Evolutionary conservation across 768 basidiomycete species (phyloP).

Genomic region (Asterophora parasitica): DNA sequence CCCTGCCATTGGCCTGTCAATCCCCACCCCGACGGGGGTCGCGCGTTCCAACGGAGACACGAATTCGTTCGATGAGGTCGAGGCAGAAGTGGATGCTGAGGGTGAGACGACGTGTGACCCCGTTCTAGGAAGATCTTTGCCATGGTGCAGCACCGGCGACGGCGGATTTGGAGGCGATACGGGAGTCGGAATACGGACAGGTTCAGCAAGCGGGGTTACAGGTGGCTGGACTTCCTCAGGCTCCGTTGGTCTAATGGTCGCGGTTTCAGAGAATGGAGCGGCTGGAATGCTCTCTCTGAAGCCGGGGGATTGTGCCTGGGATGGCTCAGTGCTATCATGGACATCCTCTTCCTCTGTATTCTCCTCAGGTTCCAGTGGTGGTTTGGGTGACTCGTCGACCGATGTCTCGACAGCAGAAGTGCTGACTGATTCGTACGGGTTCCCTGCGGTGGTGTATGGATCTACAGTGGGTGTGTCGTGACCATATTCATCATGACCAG

Average conservation of each 20-base stretch:
- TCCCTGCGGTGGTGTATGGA: constrained; percentile 21
- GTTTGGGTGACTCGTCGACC: constrained; percentile 31
- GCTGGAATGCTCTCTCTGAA: constrained; percentile 47
- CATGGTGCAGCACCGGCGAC: constrained; percentile 10
- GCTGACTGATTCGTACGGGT: constrained; percentile 23
- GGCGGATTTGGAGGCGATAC: constrained; percentile 14
- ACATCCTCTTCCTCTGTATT: constrained; percentile 18
- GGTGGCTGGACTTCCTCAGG: constrained; percentile 26
- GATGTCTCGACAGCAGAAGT: constrained; percentile 21
- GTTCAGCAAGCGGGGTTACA: constrained; percentile 10
- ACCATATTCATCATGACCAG: constrained; percentile 24
- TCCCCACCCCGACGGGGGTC: constrained; percentile 9
- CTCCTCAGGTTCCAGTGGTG: constrained; percentile 15
- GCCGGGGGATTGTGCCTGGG: constrained; percentile 37
- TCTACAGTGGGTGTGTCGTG: constrained; percentile 18
- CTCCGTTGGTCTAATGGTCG: constrained; percentile 35
- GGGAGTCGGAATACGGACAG: constrained; percentile 9
- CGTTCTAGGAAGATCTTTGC: constrained; percentile 14
- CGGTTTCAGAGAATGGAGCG: constrained; percentile 36
- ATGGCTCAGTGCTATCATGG: constrained; percentile 29
- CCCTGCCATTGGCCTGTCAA: constrained; percentile 33
- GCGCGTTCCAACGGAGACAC: constrained; percentile 33
- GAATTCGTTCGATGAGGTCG: constrained; percentile 21
- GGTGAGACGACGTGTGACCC: constrained; percentile 18
- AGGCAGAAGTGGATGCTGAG: constrained; percentile 26